These are phyloP conservation scores for Amesomyces nigricolor DNA, from an alignment of 2,329 filamentous ascomycete species.

Conservation along the genomic window DNA sequence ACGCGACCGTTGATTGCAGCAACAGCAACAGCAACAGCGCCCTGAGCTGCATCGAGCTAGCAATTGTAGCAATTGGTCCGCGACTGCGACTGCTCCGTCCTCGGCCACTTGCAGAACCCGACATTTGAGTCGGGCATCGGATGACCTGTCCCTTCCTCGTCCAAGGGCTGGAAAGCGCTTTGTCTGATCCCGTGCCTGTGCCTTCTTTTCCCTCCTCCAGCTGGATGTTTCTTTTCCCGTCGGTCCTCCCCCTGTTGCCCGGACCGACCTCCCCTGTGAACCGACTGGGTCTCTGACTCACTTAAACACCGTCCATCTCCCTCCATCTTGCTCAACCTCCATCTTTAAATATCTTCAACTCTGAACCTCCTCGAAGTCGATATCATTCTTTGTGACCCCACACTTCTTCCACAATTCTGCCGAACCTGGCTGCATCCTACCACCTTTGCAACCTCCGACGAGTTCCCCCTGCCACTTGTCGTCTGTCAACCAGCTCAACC, in stretches of 20 bases:
- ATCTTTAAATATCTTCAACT: background rate
- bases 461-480: background rate
- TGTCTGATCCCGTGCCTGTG: background rate
- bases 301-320: background rate
- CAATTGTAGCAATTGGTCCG: background rate
- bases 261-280: constrained; percentile 16
- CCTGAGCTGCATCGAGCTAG: constrained; percentile 8
- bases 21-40: background rate
- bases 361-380: background rate
- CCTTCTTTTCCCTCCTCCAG: constrained; percentile 5
- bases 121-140: background rate
- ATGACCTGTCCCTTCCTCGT: background rate
- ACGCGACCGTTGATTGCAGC: background rate
- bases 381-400: background rate
- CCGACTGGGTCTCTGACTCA: constrained; percentile 16
- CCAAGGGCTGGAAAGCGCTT: background rate
- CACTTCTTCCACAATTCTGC: background rate
- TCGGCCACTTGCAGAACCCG: constrained; percentile 16
- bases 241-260: background rate
- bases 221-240: background rate
- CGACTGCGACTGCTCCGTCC: constrained; percentile 3
- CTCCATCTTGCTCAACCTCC: background rate
- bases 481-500: background rate
- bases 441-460: background rate
- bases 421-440: background rate